phyloP scores from a whole-genome alignment of 2,329 filamentous ascomycete genomes.

The Domatiomyces globalis region DNA sequence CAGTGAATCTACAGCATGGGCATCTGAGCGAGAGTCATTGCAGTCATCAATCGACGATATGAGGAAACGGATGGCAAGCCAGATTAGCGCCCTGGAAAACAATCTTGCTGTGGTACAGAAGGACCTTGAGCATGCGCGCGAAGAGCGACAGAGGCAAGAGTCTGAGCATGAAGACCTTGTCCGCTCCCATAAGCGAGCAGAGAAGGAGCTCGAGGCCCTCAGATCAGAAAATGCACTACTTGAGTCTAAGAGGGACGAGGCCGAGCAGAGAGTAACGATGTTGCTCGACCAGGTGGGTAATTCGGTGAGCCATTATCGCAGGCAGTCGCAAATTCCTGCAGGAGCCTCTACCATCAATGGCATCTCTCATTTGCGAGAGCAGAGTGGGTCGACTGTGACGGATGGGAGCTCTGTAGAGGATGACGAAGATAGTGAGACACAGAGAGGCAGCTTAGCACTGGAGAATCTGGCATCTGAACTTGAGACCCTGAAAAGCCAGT shows the following conservation, averaged over 20 bases:
- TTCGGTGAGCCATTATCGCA: slow-evolving; percentile 87
- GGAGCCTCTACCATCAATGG: slow-evolving; percentile 12
- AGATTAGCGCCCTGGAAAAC: slow-evolving; percentile 54
- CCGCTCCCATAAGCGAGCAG: slow-evolving; percentile 39
- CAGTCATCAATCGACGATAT: slow-evolving; percentile 54
- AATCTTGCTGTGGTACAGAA: slow-evolving; percentile 54
- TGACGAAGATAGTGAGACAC: slow-evolving; percentile 31
- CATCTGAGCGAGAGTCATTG: slow-evolving; percentile 55
- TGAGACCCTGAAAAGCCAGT: slow-evolving; percentile 76
- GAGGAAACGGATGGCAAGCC: slow-evolving; percentile 53
- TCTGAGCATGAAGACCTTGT: slow-evolving; percentile 47
- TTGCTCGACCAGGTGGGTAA: slow-evolving; percentile 88
- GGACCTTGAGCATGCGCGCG: slow-evolving; percentile 52
- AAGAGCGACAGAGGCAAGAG: slow-evolving; percentile 55
- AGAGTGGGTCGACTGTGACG: slow-evolving; percentile 27
- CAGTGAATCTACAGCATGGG: slow-evolving; percentile 49
- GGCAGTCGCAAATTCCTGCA: slow-evolving; percentile 44
- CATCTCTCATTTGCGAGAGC: slow-evolving; percentile 9
- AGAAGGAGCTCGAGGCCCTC: slow-evolving; percentile 62
- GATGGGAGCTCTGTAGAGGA: slow-evolving; percentile 26
- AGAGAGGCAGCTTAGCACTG: slow-evolving; percentile 54
- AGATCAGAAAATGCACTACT: slow-evolving; percentile 69
- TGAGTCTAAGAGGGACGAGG: slow-evolving; percentile 72
- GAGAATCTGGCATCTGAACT: slow-evolving; percentile 87
- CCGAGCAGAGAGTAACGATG: slow-evolving; percentile 82